Base-by-base conservation (phyloP, 2,329 filamentous ascomycete genomes). In the Beauveria rudraprayagi region DNA sequence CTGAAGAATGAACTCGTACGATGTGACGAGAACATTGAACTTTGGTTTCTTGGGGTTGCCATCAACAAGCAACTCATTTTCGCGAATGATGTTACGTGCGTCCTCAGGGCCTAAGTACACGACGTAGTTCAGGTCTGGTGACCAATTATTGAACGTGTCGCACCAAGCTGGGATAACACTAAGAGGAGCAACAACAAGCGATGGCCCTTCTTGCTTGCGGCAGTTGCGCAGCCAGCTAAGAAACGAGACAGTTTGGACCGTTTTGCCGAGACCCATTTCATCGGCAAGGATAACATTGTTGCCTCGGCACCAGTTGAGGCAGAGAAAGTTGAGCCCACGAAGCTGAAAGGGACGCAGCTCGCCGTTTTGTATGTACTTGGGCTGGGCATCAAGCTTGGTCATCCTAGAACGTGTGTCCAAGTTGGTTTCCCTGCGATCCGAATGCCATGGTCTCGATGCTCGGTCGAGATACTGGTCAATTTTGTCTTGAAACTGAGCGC, bases 101-200 rank as follows among this genome's bases (percentile, higher is more conserved):
- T 88, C 84, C 71, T 94, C 89, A 60, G 92, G 93, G 56, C 95
- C 94, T 57, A 93, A 91, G 74, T 99, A 99, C 58, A 97, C 91
- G 62, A 99, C 90, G 73, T 97, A 97, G 74, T 99, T 97, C 64
- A 97, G 76, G 70, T 97, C 93, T 0, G 94, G 94, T 3, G 94
- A 87, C 94, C 94, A 99, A 65, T 89, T 81, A 73, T 97, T 94
- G 75, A 99, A 97, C 0, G 94, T 99, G 70, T 99, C 94, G 51
- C 91, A 94, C 94, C 94, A 99, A 2, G 94, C 92, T 7, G 94
- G 93, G 77, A 99, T 96, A 53, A 96, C 96, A 63, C 93, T 97
- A 26, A 99, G 82, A 30, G 94, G 94, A 8, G 96, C 94, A n/a
- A 97, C 91, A 63, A 97, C 93, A 48, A 99, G 85, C 70, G 97